phyloP scores from a whole-genome alignment of 345 rosid species.

The Eucalyptus leucophloia region DNA sequence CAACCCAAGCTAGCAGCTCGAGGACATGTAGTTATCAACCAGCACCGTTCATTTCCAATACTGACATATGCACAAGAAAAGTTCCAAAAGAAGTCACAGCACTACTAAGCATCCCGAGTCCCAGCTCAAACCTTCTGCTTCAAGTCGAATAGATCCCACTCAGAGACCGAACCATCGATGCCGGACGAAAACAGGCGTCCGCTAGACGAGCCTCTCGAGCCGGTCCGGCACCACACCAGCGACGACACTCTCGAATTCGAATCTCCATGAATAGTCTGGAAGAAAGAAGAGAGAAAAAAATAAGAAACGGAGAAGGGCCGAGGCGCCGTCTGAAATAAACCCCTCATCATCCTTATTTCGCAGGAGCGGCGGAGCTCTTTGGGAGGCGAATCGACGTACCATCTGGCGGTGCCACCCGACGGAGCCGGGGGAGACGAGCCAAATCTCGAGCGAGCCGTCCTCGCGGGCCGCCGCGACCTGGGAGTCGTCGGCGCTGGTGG shows the following conservation, averaged over 20 bases:
- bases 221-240: constrained; percentile 63
- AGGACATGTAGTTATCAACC: neutral
- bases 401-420: constrained; percentile 98
- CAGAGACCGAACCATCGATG: constrained; percentile 75
- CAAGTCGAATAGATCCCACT: constrained; percentile 83
- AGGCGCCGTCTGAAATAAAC: neutral
- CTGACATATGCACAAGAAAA: neutral
- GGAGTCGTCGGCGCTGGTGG: constrained; percentile 61
- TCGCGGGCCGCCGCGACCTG: constrained; percentile 88
- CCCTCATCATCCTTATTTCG: neutral
- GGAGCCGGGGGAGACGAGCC: constrained; percentile 94
- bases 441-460: constrained; percentile 91
- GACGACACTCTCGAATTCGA: constrained; percentile 70
- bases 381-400: constrained; percentile 13
- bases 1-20: neutral
- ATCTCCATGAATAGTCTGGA: constrained; percentile 76
- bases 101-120: neutral
- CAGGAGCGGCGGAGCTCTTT: neutral
- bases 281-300: neutral
- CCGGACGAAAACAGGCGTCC: constrained; percentile 81
- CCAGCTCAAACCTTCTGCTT: constrained; percentile 54
- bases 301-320: neutral
- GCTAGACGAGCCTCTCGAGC: constrained; percentile 36
- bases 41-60: neutral
- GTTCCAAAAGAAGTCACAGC: neutral